Evolutionary conservation across 2,329 filamentous ascomycete genomes (phyloP).

Genomic region (Trichoderma koningii): DNA sequence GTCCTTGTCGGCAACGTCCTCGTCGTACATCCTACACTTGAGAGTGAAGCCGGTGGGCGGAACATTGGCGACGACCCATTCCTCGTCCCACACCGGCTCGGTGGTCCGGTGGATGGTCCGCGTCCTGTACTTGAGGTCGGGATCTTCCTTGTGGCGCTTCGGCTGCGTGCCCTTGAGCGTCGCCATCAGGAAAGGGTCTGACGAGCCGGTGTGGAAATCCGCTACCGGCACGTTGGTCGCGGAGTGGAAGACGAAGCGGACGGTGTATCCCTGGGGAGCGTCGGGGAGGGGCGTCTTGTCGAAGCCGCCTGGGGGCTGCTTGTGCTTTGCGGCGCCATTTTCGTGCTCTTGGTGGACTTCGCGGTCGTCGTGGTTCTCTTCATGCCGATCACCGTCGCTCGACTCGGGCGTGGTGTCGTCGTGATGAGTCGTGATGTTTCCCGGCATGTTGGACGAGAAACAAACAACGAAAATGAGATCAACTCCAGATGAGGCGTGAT

Average conservation of each 20-base stretch:
- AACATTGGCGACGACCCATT: slow-evolving; percentile 88
- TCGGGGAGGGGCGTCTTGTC: slow-evolving; percentile 76
- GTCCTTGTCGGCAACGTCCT: slow-evolving; percentile 82
- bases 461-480: background rate
- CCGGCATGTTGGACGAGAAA: background rate
- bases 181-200: slow-evolving; percentile 80
- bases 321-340: slow-evolving; percentile 31
- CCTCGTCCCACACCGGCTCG: slow-evolving; percentile 77
- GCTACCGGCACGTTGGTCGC: slow-evolving; percentile 80
- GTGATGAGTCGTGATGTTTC: slow-evolving; percentile 15
- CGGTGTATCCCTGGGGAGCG: slow-evolving; percentile 75
- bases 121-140: slow-evolving; percentile 72
- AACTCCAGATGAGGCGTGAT: background rate
- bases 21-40: slow-evolving; percentile 86
- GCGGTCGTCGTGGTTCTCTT: slow-evolving; percentile 32
- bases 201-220: slow-evolving; percentile 74
- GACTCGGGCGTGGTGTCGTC: slow-evolving; percentile 21
- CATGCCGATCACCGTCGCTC: slow-evolving; percentile 11
- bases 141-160: slow-evolving; percentile 82
- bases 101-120: slow-evolving; percentile 71
- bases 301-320: slow-evolving; percentile 70
- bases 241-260: slow-evolving; percentile 81
- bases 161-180: slow-evolving; percentile 72
- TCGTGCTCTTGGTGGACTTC: slow-evolving; percentile 27
- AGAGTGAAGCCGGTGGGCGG: slow-evolving; percentile 78